phyloP scores from a whole-genome alignment of 2,329 filamentous ascomycete species.

The Beauveria bassiana region DNA sequence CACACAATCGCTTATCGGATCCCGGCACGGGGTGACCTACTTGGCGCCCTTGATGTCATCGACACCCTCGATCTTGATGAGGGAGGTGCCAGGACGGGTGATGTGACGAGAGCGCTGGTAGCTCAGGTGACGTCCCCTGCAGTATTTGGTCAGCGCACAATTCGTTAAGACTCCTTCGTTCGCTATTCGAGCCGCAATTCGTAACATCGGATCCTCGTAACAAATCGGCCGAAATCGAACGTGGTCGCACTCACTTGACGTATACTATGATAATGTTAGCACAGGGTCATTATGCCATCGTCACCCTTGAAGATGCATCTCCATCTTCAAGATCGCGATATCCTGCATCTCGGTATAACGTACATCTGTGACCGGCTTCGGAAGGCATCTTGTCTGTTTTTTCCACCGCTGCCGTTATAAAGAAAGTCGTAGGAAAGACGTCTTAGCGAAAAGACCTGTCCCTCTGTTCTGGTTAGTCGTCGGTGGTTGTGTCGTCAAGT shows the following conservation, averaged over 20 bases:
- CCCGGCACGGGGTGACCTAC: conserved; percentile 41
- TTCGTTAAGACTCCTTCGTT: neutral
- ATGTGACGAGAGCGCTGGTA: conserved; percentile 93
- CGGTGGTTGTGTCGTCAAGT: conserved; percentile 13
- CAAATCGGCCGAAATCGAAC: conserved; percentile 15
- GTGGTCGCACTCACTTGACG: conserved; percentile 66
- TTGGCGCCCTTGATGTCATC: conserved; percentile 82
- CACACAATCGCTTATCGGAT: neutral
- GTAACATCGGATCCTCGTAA: conserved; percentile 15
- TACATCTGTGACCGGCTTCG: conserved; percentile 81
- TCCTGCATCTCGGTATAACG: conserved; percentile 36
- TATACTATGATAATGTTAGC: conserved; percentile 58
- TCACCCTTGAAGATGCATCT: conserved; percentile 4
- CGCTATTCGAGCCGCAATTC: neutral
- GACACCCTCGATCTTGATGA: conserved; percentile 99
- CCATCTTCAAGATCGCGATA: neutral
- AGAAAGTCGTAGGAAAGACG: conserved; percentile 31
- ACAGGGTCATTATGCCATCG: neutral
- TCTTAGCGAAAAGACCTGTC: conserved; percentile 40
- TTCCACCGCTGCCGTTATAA: conserved; percentile 33
- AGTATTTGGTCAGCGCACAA: conserved; percentile 12
- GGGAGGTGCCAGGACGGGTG: conserved; percentile 81
- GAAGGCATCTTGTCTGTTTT: conserved; percentile 70
- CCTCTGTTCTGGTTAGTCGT: conserved; percentile 14
- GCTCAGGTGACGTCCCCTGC: conserved; percentile 92